Conservation (phyloP, 441 rosid genomes). For the Gossypium gossypioides region DNA sequence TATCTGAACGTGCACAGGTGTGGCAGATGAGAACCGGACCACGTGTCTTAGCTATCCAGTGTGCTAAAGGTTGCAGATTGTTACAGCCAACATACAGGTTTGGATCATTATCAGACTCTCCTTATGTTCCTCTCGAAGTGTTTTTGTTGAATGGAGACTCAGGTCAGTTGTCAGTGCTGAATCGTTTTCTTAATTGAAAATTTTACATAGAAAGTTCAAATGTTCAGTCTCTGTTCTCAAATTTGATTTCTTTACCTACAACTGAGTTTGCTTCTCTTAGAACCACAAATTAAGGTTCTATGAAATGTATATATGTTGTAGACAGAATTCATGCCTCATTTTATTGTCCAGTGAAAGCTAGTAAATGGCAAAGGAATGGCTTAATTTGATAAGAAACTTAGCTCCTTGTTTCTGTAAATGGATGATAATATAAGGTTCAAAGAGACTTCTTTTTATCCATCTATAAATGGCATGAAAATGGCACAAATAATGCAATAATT, state of each 20-base stretch:
- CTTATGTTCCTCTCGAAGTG: conserved; percentile 72
- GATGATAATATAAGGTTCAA: neutral
- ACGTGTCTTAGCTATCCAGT: conserved; percentile 57
- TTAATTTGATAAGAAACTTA: conserved; percentile 4
- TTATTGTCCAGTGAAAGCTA: neutral
- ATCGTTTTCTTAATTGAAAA: conserved; percentile 44
- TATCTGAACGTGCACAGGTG: conserved; percentile 42
- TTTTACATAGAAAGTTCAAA: neutral
- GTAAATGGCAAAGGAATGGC: neutral
- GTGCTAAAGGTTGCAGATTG: conserved; percentile 62
- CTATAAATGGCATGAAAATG: neutral
- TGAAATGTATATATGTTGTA: neutral
- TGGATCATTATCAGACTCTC: conserved; percentile 56
- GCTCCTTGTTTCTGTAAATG: neutral
- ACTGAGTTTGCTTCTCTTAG: neutral
- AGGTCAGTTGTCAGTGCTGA: conserved; percentile 66
- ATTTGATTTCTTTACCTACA: neutral
- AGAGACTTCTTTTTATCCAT: neutral
- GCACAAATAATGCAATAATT: neutral
- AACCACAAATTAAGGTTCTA: neutral
- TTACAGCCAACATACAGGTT: conserved; percentile 78
- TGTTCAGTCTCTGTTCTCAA: neutral
- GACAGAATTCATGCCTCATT: neutral
- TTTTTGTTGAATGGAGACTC: conserved; percentile 82
- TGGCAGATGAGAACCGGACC: conserved; percentile 98